Evolutionary conservation across 2,329 filamentous ascomycete genomes (phyloP), one percentile per base, ranked within the genome.

Genomic region (Neoarthrinium moseri): DNA sequence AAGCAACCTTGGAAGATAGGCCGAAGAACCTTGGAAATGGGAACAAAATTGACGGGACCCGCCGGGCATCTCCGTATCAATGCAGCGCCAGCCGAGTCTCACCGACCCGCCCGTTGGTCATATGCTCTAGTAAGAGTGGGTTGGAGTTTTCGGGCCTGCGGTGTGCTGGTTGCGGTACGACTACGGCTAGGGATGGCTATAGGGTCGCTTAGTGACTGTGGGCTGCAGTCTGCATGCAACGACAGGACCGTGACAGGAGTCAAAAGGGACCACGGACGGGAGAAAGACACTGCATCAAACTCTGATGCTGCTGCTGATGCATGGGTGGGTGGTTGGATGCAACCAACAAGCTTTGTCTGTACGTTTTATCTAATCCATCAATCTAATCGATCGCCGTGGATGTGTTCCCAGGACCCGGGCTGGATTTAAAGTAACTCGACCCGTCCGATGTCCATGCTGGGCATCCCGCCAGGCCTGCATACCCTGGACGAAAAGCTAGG

Each of bases 371-470:
- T 43, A 33, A 43, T 43, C 39, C 12, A 43, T 43, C 39, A 18
- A 33, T n/a, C 38, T n/a, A 17, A 41, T 27, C 36, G 36, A 22
- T 22, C 23, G 24, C 24, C 37, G 27, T 30, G n/a, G 27, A 24
- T 34, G 40, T 26, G 30, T 43, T 30, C 13, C 27, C 27, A 43
- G 40, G 40, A 43, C n/a, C 38, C 24, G 40, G 26, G 40, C 40
- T 43, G 27, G 33, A 43, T 32, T 29, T 32, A 34, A 33, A 39
- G n/a, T 23, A 41, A 22, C 17, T 17, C n/a, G 22, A 11, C 38
- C 15, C 38, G 38, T 34, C 26, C 13, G 20, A 33, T 11, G 38
- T 18, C 17, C 32, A n/a, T n/a, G n/a, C n/a, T n/a, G n/a, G n/a
- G n/a, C n/a, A n/a, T n/a, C n/a, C n/a, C n/a, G n/a, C n/a, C n/a